Base-by-base conservation (phyloP, 352 stramenopile species). In the Phytopythium kandeliae region DNA sequence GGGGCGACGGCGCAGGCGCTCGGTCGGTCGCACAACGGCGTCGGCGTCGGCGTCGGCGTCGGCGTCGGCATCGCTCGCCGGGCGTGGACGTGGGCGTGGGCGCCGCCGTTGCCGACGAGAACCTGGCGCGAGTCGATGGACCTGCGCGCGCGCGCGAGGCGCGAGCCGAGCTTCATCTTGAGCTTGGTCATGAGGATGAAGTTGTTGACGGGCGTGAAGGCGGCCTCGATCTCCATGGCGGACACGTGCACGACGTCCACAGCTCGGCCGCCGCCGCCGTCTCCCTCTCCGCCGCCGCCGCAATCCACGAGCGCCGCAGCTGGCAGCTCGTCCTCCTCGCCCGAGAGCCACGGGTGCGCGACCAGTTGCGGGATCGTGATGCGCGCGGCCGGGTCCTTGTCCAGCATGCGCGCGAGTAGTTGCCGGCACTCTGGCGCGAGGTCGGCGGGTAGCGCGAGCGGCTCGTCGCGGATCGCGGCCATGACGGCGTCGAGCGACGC, bases 141-240 rank as follows among this genome's bases (percentile, higher is more conserved):
- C 37, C 64, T 69, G 3, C 69, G 69, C 13, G 19, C 71, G 0
- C 59, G 58, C 9, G 75, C 76, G 6, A 88, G 60, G 0, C 74
- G 64, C 4, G 67, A 66, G 9, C 71, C 73, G 71, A 88, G 83
- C 42, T 80, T 84, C 56, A 91, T 76, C 48, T 91, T 91, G 52
- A 91, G 66, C 28, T 80, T 80, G 21, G 70, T 77, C 60, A 89
- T 84, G 31, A 91, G 65, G 24, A 91, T 78, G 53, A 91, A 87
- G 56, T 89, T 91, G 55, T 91, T 91, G 13, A 89, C 66, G 1
- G 79, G 79, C 11, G 77, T 91, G 57, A 91, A 89, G 15, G 79
- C 79, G 3, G 67, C 71, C 42, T 89, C 77, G 51, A 91, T 86
- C 40, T 91, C 79, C 41, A 83, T 64, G 15, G 69, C 55, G 4